Evolutionary conservation across 2,329 filamentous ascomycete species (phyloP).

Genomic region (Tolypocladium endophyticum): DNA sequence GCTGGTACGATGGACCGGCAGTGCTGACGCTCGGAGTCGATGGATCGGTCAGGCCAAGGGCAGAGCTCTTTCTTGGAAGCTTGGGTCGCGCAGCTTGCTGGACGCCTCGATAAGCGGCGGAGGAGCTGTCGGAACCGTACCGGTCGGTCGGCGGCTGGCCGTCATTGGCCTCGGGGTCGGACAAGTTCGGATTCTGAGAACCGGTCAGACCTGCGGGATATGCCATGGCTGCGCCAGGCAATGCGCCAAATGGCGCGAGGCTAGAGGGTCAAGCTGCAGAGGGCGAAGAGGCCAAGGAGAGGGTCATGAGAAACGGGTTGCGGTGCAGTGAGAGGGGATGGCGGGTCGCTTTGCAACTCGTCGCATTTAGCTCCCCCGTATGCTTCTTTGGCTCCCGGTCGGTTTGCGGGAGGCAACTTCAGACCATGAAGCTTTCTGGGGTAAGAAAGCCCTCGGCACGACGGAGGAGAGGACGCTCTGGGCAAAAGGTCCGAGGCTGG

Average conservation of each 20-base stretch:
- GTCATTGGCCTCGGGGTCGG: constrained; percentile 34
- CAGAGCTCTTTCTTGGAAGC: constrained; percentile 33
- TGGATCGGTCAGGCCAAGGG: constrained; percentile 23
- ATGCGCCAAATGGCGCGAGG: neutral
- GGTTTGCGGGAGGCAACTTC: neutral
- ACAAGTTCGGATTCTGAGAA: constrained; percentile 24
- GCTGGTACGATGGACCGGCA: constrained; percentile 1
- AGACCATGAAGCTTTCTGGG: neutral
- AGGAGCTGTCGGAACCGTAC: constrained; percentile 34
- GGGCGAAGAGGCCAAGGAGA: neutral
- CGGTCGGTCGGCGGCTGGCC: constrained; percentile 17
- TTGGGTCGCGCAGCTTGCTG: constrained; percentile 34
- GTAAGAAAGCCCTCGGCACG: neutral
- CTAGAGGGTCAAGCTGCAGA: neutral
- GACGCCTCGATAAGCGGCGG: constrained; percentile 41
- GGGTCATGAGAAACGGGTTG: neutral
- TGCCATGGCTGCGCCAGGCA: constrained; percentile 11
- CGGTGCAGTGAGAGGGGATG: neutral
- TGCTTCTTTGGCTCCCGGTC: neutral
- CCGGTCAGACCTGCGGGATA: constrained; percentile 18
- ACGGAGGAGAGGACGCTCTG: neutral
- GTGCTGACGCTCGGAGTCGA: neutral
- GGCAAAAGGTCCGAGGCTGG: neutral
- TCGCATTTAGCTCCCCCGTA: neutral
- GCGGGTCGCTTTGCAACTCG: neutral